These are phyloP conservation scores for Testicularia cyperi DNA, from an alignment of 1,284 basidiomycete genomes.

Conservation along the genomic window DNA sequence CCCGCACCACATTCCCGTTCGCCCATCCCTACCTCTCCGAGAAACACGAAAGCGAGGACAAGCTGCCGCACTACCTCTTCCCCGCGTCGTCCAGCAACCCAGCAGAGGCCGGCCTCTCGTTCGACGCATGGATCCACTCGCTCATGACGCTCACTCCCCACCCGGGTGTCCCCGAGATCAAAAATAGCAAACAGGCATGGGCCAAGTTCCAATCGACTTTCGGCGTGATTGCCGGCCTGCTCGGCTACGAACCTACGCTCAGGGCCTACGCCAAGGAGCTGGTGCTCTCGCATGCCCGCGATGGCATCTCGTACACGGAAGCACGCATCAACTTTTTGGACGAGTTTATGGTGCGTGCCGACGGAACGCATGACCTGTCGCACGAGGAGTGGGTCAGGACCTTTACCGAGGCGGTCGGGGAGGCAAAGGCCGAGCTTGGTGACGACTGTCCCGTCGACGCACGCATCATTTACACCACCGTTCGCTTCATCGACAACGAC, in stretches of 20 bases:
- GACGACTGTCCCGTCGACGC: constrained; percentile 27
- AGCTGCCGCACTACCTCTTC: constrained; percentile 12
- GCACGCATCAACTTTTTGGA: constrained; percentile 69
- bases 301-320: constrained; percentile 75
- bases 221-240: constrained; percentile 54
- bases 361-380: constrained; percentile 67
- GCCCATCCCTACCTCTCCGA: constrained; percentile 24
- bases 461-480: constrained; percentile 67
- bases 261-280: constrained; percentile 69
- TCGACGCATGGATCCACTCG: constrained; percentile 42
- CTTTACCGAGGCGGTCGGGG: constrained; percentile 67
- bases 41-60: background rate
- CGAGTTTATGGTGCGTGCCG: constrained; percentile 68
- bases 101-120: constrained; percentile 1
- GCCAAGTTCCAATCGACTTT: constrained; percentile 47
- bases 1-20: constrained; percentile 27
- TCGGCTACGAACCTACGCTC: constrained; percentile 65
- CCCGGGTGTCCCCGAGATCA: constrained; percentile 4
- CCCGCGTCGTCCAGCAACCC: background rate
- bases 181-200: constrained; percentile 48
- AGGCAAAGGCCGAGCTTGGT: constrained; percentile 57
- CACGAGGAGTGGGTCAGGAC: constrained; percentile 69
- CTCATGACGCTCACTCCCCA: constrained; percentile 49
- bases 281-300: constrained; percentile 68
- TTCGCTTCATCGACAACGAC: constrained; percentile 67